Evolutionary conservation across 768 basidiomycete genomes (phyloP), one percentile per base, ranked within the genome.

Genomic region (Pleurotus pulmonarius): DNA sequence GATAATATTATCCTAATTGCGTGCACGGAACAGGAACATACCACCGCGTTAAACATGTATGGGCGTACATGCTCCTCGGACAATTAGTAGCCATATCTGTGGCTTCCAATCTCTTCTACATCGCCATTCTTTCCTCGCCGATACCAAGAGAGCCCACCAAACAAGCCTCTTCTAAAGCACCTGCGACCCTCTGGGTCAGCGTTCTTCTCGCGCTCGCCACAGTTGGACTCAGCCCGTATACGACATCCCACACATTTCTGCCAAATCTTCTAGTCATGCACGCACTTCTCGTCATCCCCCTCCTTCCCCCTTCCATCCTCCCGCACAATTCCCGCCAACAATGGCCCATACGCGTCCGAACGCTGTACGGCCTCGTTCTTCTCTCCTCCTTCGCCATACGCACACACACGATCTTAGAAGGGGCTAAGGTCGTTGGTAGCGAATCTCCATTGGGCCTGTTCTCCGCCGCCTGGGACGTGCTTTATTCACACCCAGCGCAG

Each of bases 11-110:
- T 46, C 24, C 24, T 3, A 16, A 2, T 44, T n/a, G 46, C 38
- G 37, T 5, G 15, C 34, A 15, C 40, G 7, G 24, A 46, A 1
- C 52, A 74, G 80, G 79, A 0, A 64, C 70, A 39, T 66, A 70
- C 18, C 62, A 73, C 43, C 55, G 69, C 13, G 71, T 88, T 57
- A 78, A 75, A 60, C 72, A 80, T 58, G 48, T 80, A 0, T 86
- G 83, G 83, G 84, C 81, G 1, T 88, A 86, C 69, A 86, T 88
- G 83, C 70, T 89, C 37, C 75, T 90, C 7, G 88, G 86, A 4
- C 86, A 89, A 67, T 61, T 88, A 18, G 86, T 90, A 54, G 86
- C 88, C 29, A 83, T 89, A 46, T 83, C 82, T 9, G 82, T 88
- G 38, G 83, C 85, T 6, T 79, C 81, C 0, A 81, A 82, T 54